Percentiles rank a stretch among this genome's conserved stretches.
Conservation (phyloP, 2,329 filamentous ascomycete species). For the Neonectria hederae region DNA sequence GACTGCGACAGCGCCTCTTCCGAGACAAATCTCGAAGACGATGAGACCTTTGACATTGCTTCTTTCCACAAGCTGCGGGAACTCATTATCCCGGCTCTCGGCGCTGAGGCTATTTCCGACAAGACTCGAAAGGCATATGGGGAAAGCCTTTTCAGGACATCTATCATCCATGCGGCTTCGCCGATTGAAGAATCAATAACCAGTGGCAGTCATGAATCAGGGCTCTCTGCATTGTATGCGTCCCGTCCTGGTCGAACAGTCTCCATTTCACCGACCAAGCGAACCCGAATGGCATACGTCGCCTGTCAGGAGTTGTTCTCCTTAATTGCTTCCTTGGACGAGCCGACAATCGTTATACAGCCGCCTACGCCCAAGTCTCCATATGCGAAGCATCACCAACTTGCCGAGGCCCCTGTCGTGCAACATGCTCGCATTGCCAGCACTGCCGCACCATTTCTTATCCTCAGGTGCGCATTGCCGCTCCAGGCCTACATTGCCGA, state of each 20-base stretch:
- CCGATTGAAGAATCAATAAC: conserved; percentile 65
- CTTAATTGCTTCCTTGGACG: conserved; percentile 62
- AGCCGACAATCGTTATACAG: conserved; percentile 50
- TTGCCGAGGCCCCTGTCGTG: conserved; percentile 38
- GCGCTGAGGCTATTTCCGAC: conserved; percentile 72
- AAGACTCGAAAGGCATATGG: conserved; percentile 75
- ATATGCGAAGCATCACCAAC: conserved; percentile 38
- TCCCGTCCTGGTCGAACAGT: conserved; percentile 77
- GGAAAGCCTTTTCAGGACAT: conserved; percentile 80
- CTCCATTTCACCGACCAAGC: conserved; percentile 69
- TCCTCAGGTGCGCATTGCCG: conserved; percentile 81
- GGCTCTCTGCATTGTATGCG: conserved; percentile 68
- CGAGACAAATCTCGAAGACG: conserved; percentile 63
- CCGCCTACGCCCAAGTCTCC: conserved; percentile 57
- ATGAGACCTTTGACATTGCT: conserved; percentile 83
- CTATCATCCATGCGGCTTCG: conserved; percentile 76
- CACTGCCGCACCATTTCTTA: conserved; percentile 81
- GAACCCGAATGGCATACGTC: conserved; percentile 79
- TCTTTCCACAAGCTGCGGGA: conserved; percentile 75
- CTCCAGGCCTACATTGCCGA: conserved; percentile 90
- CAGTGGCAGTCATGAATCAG: conserved; percentile 55
- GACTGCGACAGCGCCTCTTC: conserved; percentile 61
- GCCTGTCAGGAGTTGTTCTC: conserved; percentile 83
- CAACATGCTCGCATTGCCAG: conserved; percentile 72
- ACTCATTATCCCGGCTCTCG: conserved; percentile 79